Base-by-base conservation (phyloP, 495 filamentous ascomycete genomes). In the Chaetomidium leptoderma region DNA sequence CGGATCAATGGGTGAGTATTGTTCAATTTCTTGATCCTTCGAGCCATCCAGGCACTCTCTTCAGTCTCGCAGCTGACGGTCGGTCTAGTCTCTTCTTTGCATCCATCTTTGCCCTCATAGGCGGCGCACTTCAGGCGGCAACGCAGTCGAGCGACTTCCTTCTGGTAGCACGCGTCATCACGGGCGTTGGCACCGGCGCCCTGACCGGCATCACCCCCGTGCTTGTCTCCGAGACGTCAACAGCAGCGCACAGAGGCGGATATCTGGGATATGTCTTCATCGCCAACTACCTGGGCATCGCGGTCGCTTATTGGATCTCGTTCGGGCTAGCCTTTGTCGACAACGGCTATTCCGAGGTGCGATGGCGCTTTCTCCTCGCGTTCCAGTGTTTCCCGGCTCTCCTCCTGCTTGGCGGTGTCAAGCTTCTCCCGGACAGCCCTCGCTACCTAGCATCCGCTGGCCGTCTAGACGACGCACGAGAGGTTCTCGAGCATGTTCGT, bases 241-340 rank as follows among this genome's bases (percentile, higher is more conserved):
- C 71, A 11, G 74, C 78, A 17, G 64, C 71, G 32, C 75, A 78
- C 52, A 73, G 78, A 19, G 77, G 77, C 30, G 72, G 71, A 21
- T 77, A 71, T 55, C 66, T 81, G 21, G 78, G 75, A 29, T 75
- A 78, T 50, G 76, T 78, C 45, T 81, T 83, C 67, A 81, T 81
- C 57, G 77, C 77, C 7, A 80, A 79, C 59, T 78, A 82, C 60
- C 70, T 84, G 11, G 82, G 83, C 50, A 82, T 87, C 30, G 76
- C 78, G 4, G 67, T 86, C 29, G 82, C 83, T 8, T 85, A 86
- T 67, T 86, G 82, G 83, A 71, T 85, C 56, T 78, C 79, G 19
- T 85, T 83, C 58, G 79, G 81, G 39, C 61, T 84, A 42, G 72
- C 80, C 13, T 80, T 78, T 53, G 67, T 82, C 59, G 63, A 81